Percentiles rank a stretch among this genome's conserved stretches.
Conservation (phyloP, 495 filamentous ascomycete species). For the Aspergillus carlsbadensis region DNA sequence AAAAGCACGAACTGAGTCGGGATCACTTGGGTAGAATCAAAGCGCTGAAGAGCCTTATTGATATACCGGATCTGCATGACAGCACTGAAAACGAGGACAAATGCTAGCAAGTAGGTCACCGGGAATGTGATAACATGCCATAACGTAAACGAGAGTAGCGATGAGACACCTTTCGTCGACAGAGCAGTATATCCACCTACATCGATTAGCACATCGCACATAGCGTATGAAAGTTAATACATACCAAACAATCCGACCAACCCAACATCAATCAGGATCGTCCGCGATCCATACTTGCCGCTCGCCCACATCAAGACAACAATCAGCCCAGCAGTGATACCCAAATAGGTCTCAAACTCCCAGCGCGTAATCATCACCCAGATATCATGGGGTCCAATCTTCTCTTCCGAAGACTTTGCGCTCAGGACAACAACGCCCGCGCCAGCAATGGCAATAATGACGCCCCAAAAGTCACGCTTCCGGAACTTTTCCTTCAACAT, state of each 20-base stretch:
- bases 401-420: slow-evolving; percentile 84
- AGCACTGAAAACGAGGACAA: slow-evolving; percentile 77
- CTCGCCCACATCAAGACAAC: slow-evolving; percentile 76
- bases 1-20: slow-evolving; percentile 97
- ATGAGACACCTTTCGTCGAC: slow-evolving; percentile 94
- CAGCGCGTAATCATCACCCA: slow-evolving; percentile 84
- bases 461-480: slow-evolving; percentile 81
- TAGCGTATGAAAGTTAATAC: slow-evolving; percentile 20
- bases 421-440: slow-evolving; percentile 94
- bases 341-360: slow-evolving; percentile 90
- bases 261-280: slow-evolving; percentile 91
- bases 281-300: slow-evolving; percentile 71
- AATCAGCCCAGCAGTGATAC: slow-evolving; percentile 70
- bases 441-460: slow-evolving; percentile 77
- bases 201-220: slow-evolving; percentile 26
- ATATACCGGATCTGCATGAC: slow-evolving; percentile 95
- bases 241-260: slow-evolving; percentile 89
- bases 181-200: slow-evolving; percentile 91
- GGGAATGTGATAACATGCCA: slow-evolving; percentile 87
- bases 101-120: slow-evolving; percentile 79
- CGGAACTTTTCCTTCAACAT: slow-evolving; percentile 89
- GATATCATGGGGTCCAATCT: slow-evolving; percentile 86
- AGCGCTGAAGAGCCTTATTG: slow-evolving; percentile 90
- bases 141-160: slow-evolving; percentile 84
- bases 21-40: slow-evolving; percentile 96